A percentile compares a stretch with the other conserved stretches of the same genome.
phyloP scores from a whole-genome alignment of 257 asterid species.

The Solanum ossicruentum region DNA sequence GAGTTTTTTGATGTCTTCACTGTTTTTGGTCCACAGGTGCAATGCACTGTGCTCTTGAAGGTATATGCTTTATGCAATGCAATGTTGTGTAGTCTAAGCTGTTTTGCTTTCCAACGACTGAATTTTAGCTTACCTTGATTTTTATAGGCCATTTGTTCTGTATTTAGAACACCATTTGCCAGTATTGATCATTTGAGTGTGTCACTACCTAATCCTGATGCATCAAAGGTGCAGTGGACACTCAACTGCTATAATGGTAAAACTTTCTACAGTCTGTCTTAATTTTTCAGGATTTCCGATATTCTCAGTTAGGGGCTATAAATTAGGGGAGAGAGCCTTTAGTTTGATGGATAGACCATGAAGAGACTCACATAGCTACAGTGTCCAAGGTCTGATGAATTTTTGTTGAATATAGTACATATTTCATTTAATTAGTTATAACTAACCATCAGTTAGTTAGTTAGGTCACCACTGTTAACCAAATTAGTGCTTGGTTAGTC shows the following conservation, averaged over 20 bases:
- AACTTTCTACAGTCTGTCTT: background rate
- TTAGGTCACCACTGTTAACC: too few relatives aligned
- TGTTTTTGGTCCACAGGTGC: slow-evolving; percentile 42
- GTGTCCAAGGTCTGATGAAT: background rate
- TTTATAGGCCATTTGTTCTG: slow-evolving; percentile 73
- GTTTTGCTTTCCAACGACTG: background rate
- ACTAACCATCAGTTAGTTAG: too few relatives aligned
- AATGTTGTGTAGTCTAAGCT: background rate
- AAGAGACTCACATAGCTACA: background rate
- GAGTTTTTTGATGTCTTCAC: slow-evolving; percentile 68
- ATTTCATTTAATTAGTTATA: too few relatives aligned
- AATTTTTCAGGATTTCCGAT: background rate
- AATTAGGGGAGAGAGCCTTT: background rate
- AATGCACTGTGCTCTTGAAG: slow-evolving; percentile 82
- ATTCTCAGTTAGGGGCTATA: background rate
- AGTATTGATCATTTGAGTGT: slow-evolving; percentile 57
- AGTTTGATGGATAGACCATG: background rate
- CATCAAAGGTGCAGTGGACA: slow-evolving; percentile 88
- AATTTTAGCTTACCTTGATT: background rate
- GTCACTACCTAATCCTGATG: slow-evolving; percentile 54
- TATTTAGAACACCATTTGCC: slow-evolving; percentile 76
- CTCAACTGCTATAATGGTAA: slow-evolving; percentile 71
- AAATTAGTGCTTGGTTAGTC: too few relatives aligned
- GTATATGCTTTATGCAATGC: slow-evolving; percentile 9
- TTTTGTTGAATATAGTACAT: too few relatives aligned